Conservation (phyloP, 495 filamentous ascomycete species). For the Oleoguttula mirabilis region DNA sequence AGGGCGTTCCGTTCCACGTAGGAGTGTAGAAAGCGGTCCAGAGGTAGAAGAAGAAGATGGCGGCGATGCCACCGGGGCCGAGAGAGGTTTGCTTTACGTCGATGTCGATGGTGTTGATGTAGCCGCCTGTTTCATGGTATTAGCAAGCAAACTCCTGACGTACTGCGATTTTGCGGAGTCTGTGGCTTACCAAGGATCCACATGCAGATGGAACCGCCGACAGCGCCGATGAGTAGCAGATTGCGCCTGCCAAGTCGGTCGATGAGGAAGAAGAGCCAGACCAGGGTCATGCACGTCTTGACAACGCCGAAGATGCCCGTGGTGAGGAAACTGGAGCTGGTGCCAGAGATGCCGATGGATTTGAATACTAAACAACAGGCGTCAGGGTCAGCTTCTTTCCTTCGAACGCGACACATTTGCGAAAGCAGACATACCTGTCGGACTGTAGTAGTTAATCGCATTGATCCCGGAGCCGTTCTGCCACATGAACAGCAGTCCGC, state of each 20-base stretch:
- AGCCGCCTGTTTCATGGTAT: slow-evolving; percentile 16
- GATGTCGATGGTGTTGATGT: slow-evolving; percentile 39
- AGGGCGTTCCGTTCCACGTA: slow-evolving; percentile 53
- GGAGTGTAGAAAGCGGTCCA: slow-evolving; percentile 71
- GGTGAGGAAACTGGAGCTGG: slow-evolving; percentile 37
- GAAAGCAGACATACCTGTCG: too few relatives aligned
- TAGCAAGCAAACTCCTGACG: too few relatives aligned
- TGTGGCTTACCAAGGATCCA: slow-evolving; percentile 38
- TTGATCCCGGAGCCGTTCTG: slow-evolving; percentile 55
- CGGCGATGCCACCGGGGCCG: slow-evolving; percentile 48
- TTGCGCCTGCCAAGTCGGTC: slow-evolving; percentile 47
- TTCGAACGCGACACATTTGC: too few relatives aligned
- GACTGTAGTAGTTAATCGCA: slow-evolving; percentile 55
- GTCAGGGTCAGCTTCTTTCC: slow-evolving; percentile 21
- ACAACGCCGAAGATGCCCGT: slow-evolving; percentile 43
- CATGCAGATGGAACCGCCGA: slow-evolving; percentile 45
- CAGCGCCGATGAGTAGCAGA: slow-evolving; percentile 43
- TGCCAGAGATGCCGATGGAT: slow-evolving; percentile 44
- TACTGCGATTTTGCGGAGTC: not conserved
- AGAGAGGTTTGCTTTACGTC: slow-evolving; percentile 32
- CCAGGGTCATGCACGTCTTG: slow-evolving; percentile 47
- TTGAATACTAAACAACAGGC: slow-evolving; percentile 47
- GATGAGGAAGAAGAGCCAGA: slow-evolving; percentile 46
- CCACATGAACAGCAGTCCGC: slow-evolving; percentile 54
- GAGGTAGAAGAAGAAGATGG: slow-evolving; percentile 70